These are phyloP conservation scores for Hordeum pubiflorum DNA, from an alignment of 202 grass and related monocot genomes.

Conservation along the genomic window DNA sequence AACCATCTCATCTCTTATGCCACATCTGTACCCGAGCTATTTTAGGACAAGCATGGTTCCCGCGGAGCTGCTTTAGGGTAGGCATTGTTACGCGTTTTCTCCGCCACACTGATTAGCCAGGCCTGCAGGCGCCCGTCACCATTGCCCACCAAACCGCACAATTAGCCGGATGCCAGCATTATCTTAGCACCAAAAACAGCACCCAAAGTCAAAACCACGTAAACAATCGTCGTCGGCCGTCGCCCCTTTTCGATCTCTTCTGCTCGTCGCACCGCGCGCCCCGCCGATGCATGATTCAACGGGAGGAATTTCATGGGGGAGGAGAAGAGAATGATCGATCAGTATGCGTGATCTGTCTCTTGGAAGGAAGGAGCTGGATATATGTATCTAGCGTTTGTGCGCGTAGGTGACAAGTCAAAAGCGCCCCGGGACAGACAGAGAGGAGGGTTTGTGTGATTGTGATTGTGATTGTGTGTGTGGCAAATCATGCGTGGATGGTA, in stretches of 20 bases:
- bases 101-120: conserved; percentile 43
- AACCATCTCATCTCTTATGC: not conserved
- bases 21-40: not conserved
- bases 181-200: conserved; percentile 15
- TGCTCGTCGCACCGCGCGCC: conserved; percentile 16
- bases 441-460: not conserved
- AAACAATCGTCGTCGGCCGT: conserved; percentile 28
- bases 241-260: conserved; percentile 27
- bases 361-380: not conserved
- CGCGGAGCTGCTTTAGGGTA: conserved; percentile 38
- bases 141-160: conserved; percentile 40
- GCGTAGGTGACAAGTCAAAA: conserved; percentile 42
- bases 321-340: not conserved
- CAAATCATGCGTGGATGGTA: conserved; percentile 23
- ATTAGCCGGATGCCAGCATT: conserved; percentile 22
- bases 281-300: not conserved
- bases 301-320: not conserved
- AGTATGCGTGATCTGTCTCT: not conserved
- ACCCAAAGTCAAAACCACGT: conserved; percentile 42
- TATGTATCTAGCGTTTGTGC: conserved; percentile 19
- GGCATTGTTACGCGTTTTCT: conserved; percentile 24
- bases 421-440: conserved; percentile 10
- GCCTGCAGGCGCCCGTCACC: not conserved
- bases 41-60: conserved; percentile 26
- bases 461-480: not conserved